These are phyloP conservation scores for Ramichloridium luteum DNA, from an alignment of 2,329 filamentous ascomycete species.

Conservation along the genomic window DNA sequence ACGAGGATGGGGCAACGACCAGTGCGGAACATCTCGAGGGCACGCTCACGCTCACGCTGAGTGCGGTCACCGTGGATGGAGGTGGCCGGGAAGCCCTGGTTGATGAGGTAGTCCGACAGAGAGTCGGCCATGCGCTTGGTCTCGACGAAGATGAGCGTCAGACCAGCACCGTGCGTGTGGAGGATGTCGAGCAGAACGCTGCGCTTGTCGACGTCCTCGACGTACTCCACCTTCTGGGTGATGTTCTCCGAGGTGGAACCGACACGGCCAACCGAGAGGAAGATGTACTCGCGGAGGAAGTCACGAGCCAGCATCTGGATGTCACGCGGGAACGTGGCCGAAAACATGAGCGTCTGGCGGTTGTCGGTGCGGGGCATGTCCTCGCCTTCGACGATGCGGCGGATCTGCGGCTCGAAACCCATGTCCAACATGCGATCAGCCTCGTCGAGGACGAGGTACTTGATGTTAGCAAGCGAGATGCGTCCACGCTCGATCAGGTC, in stretches of 20 bases:
- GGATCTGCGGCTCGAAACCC: slow-evolving; percentile 99
- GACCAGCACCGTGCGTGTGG: slow-evolving; percentile 77
- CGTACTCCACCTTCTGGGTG: slow-evolving; percentile 95
- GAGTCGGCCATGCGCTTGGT: slow-evolving; percentile 99
- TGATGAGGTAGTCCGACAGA: slow-evolving; percentile 94
- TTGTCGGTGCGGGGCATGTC: slow-evolving; percentile 79
- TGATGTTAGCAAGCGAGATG: slow-evolving; percentile 96
- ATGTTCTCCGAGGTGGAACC: slow-evolving; percentile 99
- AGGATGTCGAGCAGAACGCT: slow-evolving; percentile 95
- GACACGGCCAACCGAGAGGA: slow-evolving; percentile 95
- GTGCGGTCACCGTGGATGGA: slow-evolving; percentile 98
- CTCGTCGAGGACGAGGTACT: slow-evolving; percentile 97
- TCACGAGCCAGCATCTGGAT: slow-evolving; percentile 98
- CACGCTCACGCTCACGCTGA: slow-evolving; percentile 96
- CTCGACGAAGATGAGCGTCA: slow-evolving; percentile 97
- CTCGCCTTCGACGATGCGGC: slow-evolving; percentile 93
- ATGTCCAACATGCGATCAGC: slow-evolving; percentile 99
- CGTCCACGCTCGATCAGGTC: slow-evolving; percentile 97
- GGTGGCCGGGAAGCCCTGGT: slow-evolving; percentile 94
- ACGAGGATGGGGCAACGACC: slow-evolving; percentile 92
- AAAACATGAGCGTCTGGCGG: slow-evolving; percentile 99
- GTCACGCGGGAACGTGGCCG: slow-evolving; percentile 95
- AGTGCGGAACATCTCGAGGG: slow-evolving; percentile 93
- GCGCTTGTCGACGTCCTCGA: slow-evolving; percentile 94
- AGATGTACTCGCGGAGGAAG: slow-evolving; percentile 98